phyloP scores from a whole-genome alignment of 805 yeast species.

The Saccharomycopsis synnaedendra region DNA sequence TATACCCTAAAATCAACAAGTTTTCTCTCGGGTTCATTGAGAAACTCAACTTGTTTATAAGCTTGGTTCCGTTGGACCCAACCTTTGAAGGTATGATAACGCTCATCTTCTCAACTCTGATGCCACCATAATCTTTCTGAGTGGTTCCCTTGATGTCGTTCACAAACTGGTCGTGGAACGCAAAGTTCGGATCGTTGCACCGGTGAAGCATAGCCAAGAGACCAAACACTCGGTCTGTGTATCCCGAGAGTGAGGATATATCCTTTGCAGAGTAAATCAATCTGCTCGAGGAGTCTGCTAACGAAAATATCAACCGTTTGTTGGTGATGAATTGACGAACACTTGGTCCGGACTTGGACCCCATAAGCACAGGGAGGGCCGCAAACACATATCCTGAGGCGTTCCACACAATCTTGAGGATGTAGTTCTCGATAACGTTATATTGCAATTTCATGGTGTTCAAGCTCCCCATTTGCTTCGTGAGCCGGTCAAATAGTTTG shows the following conservation, averaged over 20 bases:
- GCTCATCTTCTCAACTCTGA: constrained; percentile 73
- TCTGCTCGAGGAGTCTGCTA: constrained; percentile 93
- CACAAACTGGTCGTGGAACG: constrained; percentile 30
- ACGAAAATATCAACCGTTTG: constrained; percentile 77
- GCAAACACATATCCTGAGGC: constrained; percentile 90
- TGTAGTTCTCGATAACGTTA: constrained; percentile 71
- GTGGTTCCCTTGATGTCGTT: constrained; percentile 68
- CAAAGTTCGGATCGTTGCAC: constrained; percentile 50
- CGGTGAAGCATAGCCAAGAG: constrained; percentile 69
- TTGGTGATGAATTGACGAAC: constrained; percentile 87
- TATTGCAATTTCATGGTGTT: constrained; percentile 54
- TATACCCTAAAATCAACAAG: constrained; percentile 71
- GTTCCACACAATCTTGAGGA: constrained; percentile 88
- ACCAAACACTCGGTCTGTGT: constrained; percentile 75
- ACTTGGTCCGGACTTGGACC: constrained; percentile 30
- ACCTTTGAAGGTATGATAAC: constrained; percentile 62
- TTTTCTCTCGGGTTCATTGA: constrained; percentile 48
- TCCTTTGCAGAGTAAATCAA: constrained; percentile 92
- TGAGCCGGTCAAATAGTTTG: constrained; percentile 45
- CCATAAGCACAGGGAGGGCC: constrained; percentile 66
- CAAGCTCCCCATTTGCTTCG: constrained; percentile 41
- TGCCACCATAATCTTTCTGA: constrained; percentile 66
- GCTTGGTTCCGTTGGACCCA: constrained; percentile 44
- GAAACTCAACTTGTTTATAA: constrained; percentile 54
- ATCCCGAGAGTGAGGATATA: constrained; percentile 81